Conservation (phyloP, 768 basidiomycete species). For the Boletus sp. region DNA sequence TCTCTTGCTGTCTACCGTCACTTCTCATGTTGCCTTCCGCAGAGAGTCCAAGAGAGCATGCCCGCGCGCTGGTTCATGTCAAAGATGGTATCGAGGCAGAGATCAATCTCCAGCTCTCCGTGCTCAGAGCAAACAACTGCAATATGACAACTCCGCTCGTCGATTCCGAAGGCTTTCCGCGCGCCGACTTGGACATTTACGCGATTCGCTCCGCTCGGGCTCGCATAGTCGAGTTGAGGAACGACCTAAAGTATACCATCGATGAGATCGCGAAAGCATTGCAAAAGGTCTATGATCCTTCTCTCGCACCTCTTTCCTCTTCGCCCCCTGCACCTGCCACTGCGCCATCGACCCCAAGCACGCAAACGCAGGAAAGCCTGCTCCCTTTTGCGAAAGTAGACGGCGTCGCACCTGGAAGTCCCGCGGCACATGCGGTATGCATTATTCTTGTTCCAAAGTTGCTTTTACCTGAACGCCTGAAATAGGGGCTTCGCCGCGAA, state of each 20-base stretch:
- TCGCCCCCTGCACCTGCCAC: slow-evolving; percentile 21
- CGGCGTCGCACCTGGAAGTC: slow-evolving; percentile 74
- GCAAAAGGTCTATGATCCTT: slow-evolving; percentile 62
- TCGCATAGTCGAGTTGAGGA: slow-evolving; percentile 75
- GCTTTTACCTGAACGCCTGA: not conserved
- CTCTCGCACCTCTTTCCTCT: slow-evolving; percentile 6
- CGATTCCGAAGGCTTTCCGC: slow-evolving; percentile 85
- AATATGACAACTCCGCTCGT: slow-evolving; percentile 74
- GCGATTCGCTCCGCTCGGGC: slow-evolving; percentile 73
- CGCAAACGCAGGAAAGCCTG: slow-evolving; percentile 12
- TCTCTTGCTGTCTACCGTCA: not conserved
- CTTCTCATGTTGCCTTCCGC: slow-evolving; percentile 40
- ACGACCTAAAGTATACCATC: slow-evolving; percentile 68
- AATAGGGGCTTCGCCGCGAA: slow-evolving; percentile 62
- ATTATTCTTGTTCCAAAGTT: not conserved
- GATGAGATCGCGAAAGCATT: slow-evolving; percentile 65
- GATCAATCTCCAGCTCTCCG: slow-evolving; percentile 55
- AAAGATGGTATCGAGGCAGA: slow-evolving; percentile 75
- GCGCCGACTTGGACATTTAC: slow-evolving; percentile 81
- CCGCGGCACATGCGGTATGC: slow-evolving; percentile 77
- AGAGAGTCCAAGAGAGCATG: slow-evolving; percentile 50
- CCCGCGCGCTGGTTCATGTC: slow-evolving; percentile 58
- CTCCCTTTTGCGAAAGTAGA: slow-evolving; percentile 79
- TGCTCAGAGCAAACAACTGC: slow-evolving; percentile 61
- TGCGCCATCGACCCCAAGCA: slow-evolving; percentile 20